Evolutionary conservation across 2,329 filamentous ascomycete species (phyloP).

Genomic region (Seiridium unicorne): DNA sequence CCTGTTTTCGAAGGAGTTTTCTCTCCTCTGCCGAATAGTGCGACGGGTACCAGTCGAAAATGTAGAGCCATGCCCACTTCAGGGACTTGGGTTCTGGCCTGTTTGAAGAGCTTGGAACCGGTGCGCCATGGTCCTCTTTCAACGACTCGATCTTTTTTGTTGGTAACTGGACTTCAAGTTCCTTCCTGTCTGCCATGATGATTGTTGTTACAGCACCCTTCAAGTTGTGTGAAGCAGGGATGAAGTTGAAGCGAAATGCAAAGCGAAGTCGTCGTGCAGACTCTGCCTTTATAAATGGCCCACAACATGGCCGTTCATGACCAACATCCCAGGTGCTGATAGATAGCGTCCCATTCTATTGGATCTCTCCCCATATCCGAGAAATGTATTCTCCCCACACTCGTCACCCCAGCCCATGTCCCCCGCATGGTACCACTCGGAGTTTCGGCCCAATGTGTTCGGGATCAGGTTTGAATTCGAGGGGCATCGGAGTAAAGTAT

Average conservation of each 20-base stretch:
- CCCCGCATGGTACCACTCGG: not conserved
- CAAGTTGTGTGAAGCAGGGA: too few species aligned
- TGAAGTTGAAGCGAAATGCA: too few species aligned
- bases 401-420: not conserved
- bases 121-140: not conserved
- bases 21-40: slow-evolving; percentile 6
- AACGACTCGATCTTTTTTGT: not conserved
- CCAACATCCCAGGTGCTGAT: too few species aligned
- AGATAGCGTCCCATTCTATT: too few species aligned
- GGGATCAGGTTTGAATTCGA: not conserved
- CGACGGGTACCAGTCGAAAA: slow-evolving; percentile 12
- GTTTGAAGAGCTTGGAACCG: not conserved
- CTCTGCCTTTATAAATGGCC: too few species aligned
- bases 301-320: too few species aligned
- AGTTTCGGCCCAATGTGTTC: not conserved
- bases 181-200: not conserved
- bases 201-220: not conserved
- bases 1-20: slow-evolving; percentile 9
- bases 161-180: not conserved
- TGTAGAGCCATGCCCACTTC: slow-evolving; percentile 6
- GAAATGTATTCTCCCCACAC: not conserved
- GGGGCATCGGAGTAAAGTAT: not conserved
- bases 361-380: not conserved
- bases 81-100: not conserved
- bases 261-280: too few species aligned